phyloP scores from a whole-genome alignment of 768 basidiomycete species.

The Xanthoconium purpureum region DNA sequence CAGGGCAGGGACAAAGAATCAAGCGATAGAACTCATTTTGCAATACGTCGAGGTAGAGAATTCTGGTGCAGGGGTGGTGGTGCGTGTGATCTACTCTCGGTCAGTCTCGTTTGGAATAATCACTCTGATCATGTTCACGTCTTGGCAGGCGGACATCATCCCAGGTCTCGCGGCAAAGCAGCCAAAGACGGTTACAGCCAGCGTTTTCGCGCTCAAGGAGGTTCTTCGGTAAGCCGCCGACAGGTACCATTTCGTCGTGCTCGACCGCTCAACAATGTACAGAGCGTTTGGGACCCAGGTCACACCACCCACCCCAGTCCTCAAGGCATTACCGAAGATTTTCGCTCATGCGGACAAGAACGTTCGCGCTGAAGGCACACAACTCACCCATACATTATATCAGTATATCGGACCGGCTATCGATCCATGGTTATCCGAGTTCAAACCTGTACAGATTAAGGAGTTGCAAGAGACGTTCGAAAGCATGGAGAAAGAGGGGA shows the following conservation, averaged over 20 bases:
- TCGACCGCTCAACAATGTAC: slow-evolving; percentile 1
- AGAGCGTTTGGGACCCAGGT: slow-evolving; percentile 79
- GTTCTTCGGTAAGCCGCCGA: slow-evolving; percentile 63
- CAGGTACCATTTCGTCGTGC: not conserved
- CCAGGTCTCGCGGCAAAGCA: slow-evolving; percentile 88
- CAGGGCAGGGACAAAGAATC: slow-evolving; percentile 84
- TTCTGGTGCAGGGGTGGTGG: slow-evolving; percentile 80
- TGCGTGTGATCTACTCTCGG: slow-evolving; percentile 45
- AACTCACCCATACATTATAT: slow-evolving; percentile 74
- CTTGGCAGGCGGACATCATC: slow-evolving; percentile 66
- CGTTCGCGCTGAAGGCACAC: slow-evolving; percentile 87
- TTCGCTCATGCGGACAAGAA: slow-evolving; percentile 94
- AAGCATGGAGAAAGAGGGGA: slow-evolving; percentile 75
- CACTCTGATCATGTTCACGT: slow-evolving; percentile 26
- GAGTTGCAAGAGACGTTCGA: slow-evolving; percentile 93
- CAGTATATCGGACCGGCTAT: slow-evolving; percentile 83
- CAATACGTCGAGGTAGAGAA: slow-evolving; percentile 96
- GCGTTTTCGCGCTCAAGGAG: slow-evolving; percentile 76
- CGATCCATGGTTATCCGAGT: slow-evolving; percentile 78
- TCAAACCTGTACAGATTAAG: slow-evolving; percentile 96
- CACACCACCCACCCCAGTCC: slow-evolving; percentile 72
- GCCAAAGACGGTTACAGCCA: slow-evolving; percentile 87
- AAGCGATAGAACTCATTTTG: slow-evolving; percentile 79
- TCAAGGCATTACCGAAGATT: slow-evolving; percentile 87
- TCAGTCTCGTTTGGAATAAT: slow-evolving; percentile 27